Conservation (phyloP, 2,329 filamentous ascomycete genomes). For the Ophiostoma ips region DNA sequence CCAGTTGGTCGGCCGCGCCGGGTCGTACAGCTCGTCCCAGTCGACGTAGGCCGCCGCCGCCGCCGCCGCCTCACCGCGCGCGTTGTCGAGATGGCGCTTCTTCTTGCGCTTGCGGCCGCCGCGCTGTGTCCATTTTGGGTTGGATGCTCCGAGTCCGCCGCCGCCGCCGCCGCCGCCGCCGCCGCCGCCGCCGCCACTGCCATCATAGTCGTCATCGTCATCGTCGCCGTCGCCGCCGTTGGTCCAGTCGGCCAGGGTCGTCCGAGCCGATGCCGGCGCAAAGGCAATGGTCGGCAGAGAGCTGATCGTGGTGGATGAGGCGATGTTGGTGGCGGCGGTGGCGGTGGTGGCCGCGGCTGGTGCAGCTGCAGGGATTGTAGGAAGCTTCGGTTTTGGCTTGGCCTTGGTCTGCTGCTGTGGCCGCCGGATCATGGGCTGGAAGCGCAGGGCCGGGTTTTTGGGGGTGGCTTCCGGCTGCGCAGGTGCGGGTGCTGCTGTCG, state of each 20-base stretch:
- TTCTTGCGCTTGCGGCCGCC: conserved; percentile 44
- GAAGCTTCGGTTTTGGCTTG: conserved; percentile 31
- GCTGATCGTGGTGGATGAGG: conserved; percentile 13
- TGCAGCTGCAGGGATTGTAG: not conserved
- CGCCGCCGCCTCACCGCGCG: conserved; percentile 30
- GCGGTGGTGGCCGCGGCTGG: not conserved
- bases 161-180: too few relatives aligned
- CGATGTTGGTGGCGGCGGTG: not conserved
- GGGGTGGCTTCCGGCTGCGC: conserved; percentile 31
- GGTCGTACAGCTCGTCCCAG: conserved; percentile 89
- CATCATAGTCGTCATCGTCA: not conserved
- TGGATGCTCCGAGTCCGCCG: conserved; percentile 13
- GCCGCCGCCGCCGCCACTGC: conserved; percentile 9
- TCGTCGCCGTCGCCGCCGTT: conserved; percentile 2
- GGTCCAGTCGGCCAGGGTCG: conserved; percentile 69
- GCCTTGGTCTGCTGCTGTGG: conserved; percentile 49
- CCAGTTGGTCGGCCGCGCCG: conserved; percentile 65
- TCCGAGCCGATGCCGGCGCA: conserved; percentile 15
- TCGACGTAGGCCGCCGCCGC: conserved; percentile 44
- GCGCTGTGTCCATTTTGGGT: conserved; percentile 50
- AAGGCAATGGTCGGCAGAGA: conserved; percentile 8
- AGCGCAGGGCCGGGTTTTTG: conserved; percentile 60
- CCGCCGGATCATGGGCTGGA: conserved; percentile 77
- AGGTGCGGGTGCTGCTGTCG: conserved; percentile 23
- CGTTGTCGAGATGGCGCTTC: conserved; percentile 47